These are phyloP conservation scores for Rhodotorula kratochvilovae DNA, from an alignment of 768 basidiomycete genomes.

Conservation along the genomic window DNA sequence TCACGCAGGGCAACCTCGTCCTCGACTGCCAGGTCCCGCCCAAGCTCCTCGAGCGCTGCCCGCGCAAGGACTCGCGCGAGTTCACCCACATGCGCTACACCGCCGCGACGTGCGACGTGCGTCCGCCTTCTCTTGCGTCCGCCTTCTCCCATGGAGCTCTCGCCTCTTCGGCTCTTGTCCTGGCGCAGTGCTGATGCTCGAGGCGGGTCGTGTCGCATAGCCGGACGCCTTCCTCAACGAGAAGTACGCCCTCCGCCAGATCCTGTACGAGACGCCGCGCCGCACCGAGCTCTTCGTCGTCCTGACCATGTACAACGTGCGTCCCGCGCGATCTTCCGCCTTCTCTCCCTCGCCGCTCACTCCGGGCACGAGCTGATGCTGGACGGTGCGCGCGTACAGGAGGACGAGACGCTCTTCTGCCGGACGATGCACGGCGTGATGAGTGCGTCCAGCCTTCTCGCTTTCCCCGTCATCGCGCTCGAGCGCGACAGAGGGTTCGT, in stretches of 20 bases:
- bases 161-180: too few relatives aligned
- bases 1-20: slow-evolving; percentile 88
- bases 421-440: slow-evolving; percentile 94
- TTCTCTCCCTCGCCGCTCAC: not conserved
- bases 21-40: slow-evolving; percentile 82
- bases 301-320: slow-evolving; percentile 97
- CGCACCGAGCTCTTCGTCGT: slow-evolving; percentile 93
- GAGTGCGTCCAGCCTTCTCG: slow-evolving; percentile 46
- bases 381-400: slow-evolving; percentile 9
- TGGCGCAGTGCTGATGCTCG: too few relatives aligned
- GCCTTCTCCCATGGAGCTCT: too few relatives aligned
- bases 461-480: too few relatives aligned
- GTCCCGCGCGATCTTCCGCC: slow-evolving; percentile 45
- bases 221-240: slow-evolving; percentile 81
- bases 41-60: slow-evolving; percentile 81
- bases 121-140: not conserved
- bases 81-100: slow-evolving; percentile 95
- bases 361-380: not conserved
- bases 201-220: slow-evolving; percentile 2
- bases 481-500: not conserved
- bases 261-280: slow-evolving; percentile 83
- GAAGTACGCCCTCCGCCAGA: slow-evolving; percentile 81
- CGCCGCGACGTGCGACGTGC: slow-evolving; percentile 79
- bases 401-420: slow-evolving; percentile 70
- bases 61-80: slow-evolving; percentile 72